Base-by-base conservation (phyloP, 208 protist species). In the Endotrypanum monterogeii region DNA sequence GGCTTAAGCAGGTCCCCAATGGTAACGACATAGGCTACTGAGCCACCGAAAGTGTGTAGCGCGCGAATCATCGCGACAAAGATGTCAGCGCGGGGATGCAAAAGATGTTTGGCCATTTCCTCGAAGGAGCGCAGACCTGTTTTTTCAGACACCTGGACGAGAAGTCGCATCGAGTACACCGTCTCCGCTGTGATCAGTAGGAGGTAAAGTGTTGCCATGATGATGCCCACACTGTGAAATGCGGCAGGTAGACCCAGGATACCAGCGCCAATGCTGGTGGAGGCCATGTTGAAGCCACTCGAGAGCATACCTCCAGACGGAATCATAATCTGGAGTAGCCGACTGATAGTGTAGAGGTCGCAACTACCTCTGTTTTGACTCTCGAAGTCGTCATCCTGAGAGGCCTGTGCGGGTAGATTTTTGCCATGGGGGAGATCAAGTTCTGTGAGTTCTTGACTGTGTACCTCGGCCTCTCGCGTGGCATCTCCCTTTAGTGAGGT, bases 21-120 rank as follows among this genome's bases (percentile, higher is more conserved):
- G 35, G 74, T 80, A 16, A 88, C 77, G 0, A 93, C 76, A 68
- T 88, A 93, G 8, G 84, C 83, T 16, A 93, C 78, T 32, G 69
- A 83, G 12, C 71, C 70, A 50, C 86, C 84, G 37, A 84, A 81
- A 54, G 62, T 78, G 70, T 86, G 77, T 18, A 88, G 30, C 2
- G 63, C 39, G 12, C 77, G 85, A 8, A 88, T 51, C 20, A 65
- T 62, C 9, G 83, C 80, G 18, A 85, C 80, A 55, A 80, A 78
- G 25, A 65, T 65, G 30, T 74, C 48, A 0, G 78, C 79, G 23
- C 39, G 60, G 0, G 48, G 67, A 56, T 61, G 60, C 18, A 92
- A 73, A n/a, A 92, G 81, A 20, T 74, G 39, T 32, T 70, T 58
- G 12, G 85, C 79, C 48, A 88, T 62, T 25, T 70, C 72, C 70